Base-by-base conservation (phyloP, 1,284 basidiomycete genomes). In the Chiua sp. region DNA sequence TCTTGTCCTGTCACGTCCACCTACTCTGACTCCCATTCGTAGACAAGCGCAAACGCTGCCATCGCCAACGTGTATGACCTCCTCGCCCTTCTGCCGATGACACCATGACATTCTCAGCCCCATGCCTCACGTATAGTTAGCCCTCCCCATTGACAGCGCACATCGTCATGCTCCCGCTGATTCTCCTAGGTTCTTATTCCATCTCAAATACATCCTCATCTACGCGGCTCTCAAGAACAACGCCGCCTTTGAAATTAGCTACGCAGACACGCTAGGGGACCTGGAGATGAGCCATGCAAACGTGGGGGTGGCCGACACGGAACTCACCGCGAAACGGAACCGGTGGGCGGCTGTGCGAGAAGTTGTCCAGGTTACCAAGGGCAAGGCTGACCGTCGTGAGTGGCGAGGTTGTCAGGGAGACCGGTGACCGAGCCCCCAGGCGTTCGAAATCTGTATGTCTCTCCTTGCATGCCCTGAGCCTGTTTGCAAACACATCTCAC, bases 221-320 rank as follows among this genome's bases (percentile, higher is more conserved):
- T 84, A 91, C 49, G 89, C 91, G 0, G 92, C 94, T 0, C 79
- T 94, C 16, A 88, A 90, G 65, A 92, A 93, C 63, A 94, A 94
- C 8, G 89, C 88, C 0, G 88, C 89, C 0, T 95, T 96, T 68
- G n/a, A n/a, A n/a, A n/a, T n/a, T n/a, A n/a, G n/a, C n/a, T n/a
- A n/a, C n/a, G n/a, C n/a, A n/a, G n/a, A n/a, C n/a, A n/a, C n/a
- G n/a, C n/a, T n/a, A n/a, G n/a, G n/a, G n/a, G n/a, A n/a, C n/a
- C n/a, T n/a, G n/a, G n/a, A n/a, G n/a, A n/a, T n/a, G n/a, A n/a
- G n/a, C n/a, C n/a, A n/a, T n/a, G n/a, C n/a, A n/a, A n/a, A n/a
- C n/a, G n/a, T n/a, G n/a, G n/a, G n/a, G n/a, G n/a, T n/a, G n/a
- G n/a, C n/a, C n/a, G n/a, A n/a, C n/a, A n/a, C n/a, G n/a, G n/a